Evolutionary conservation across 352 stramenopile species (phyloP).

Genomic region (Phytophthora fragariae): DNA sequence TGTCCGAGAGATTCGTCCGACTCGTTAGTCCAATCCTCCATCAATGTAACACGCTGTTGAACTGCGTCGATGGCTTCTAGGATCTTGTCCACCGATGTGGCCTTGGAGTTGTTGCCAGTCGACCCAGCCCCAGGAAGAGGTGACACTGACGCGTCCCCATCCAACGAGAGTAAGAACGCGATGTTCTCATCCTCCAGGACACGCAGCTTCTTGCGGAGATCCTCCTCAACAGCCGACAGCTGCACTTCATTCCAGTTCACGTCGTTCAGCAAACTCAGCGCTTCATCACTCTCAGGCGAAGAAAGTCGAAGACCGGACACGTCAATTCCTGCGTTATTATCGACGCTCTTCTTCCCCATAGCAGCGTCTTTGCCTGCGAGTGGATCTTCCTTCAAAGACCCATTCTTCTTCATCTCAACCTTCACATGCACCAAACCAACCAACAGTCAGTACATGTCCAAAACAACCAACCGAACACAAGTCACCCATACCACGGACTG

Average conservation of each 20-base stretch:
- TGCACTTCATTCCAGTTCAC: conserved; percentile 70
- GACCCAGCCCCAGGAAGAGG: neutral
- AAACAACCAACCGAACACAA: neutral
- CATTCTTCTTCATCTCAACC: conserved; percentile 54
- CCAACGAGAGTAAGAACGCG: conserved; percentile 72
- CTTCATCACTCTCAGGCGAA: conserved; percentile 67
- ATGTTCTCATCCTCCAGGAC: conserved; percentile 80
- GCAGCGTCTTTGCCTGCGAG: neutral
- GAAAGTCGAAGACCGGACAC: conserved; percentile 50
- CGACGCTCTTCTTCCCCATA: conserved; percentile 17
- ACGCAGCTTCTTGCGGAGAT: conserved; percentile 64
- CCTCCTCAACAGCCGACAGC: conserved; percentile 57
- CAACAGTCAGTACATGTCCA: neutral
- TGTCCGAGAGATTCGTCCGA: conserved; percentile 63
- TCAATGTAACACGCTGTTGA: conserved; percentile 47
- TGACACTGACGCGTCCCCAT: conserved; percentile 39
- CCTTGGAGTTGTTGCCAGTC: conserved; percentile 2
- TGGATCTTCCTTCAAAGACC: neutral
- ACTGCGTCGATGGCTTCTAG: conserved; percentile 63
- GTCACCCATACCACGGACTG: conserved; percentile 43
- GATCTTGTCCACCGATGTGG: conserved; percentile 66
- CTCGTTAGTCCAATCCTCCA: conserved; percentile 71
- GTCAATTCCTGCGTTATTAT: conserved; percentile 22
- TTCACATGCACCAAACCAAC: conserved; percentile 6
- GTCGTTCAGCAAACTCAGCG: conserved; percentile 51